Base-by-base conservation (phyloP, 805 yeast species). In the Schwanniomyces vanrijiae region DNA sequence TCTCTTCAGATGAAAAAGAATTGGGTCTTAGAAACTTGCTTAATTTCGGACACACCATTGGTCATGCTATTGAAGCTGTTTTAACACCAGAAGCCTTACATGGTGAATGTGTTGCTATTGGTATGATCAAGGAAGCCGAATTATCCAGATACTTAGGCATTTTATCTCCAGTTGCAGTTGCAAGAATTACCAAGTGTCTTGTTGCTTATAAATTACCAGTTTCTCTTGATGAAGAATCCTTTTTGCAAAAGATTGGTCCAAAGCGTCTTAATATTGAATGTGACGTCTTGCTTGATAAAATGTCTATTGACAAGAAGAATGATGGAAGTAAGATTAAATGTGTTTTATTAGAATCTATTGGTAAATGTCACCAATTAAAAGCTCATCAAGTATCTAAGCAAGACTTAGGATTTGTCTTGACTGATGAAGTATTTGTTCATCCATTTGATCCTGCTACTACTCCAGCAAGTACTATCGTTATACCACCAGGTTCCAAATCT, bases 31-130 rank as follows among this genome's bases (percentile, higher is more conserved):
- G 99, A 69, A 94, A 94, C 66, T 71, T 94, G 53, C 77, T 94
- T 50, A 94, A 94, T 69, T 94, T 92, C 63, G 99, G 99, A 29
- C 99, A 94, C 66, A 82, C 97, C 24, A 91, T 94, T 58, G 99
- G 99, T 39, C 99, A 94, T 66, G 99, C 99, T 18, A 90, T 87
- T 54, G 99, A 94, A 73, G 98, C 99, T n/a, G 83, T 94, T 29
- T 76, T 94, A 52, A 91, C 98, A 3, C 99, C 99, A 7, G 90
- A 91, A 66, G 94, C 96, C 20, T 77, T 94, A 39, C 99, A 94
- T 61, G 99, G 99, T 50, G 99, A 94, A 69, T 94, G 99, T 78
- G 99, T 94, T n/a, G 79, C 98, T n/a, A 80, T 94, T 50, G 99
- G 99, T 53, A 87, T 90, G 80, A 84, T 94, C 28, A 80, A 84